Conservation (phyloP, 169 alveolate species). For the Plasmodium falciparum region DNA sequence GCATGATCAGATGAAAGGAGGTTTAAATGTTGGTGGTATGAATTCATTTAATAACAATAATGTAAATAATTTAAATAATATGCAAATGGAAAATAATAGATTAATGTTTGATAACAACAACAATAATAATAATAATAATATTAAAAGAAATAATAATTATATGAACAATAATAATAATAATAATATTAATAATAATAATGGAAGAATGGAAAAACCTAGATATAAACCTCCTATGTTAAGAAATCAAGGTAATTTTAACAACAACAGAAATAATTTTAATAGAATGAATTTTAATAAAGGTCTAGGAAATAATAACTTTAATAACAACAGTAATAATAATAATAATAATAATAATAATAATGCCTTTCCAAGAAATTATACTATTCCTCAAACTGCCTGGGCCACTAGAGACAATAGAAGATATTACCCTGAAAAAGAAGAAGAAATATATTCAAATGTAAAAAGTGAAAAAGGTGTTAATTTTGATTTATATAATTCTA, state of each 20-base stretch:
- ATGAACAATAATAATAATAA: background rate
- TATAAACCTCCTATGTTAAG: conserved; percentile 71
- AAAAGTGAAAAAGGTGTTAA: conserved; percentile 90
- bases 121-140: background rate
- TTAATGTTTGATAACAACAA: conserved; percentile 7
- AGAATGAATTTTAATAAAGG: conserved; percentile 62
- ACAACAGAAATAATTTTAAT: conserved; percentile 34
- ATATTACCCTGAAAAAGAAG: conserved; percentile 86
- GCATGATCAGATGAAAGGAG: conserved; percentile 61
- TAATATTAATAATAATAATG: background rate
- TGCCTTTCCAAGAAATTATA: conserved; percentile 26
- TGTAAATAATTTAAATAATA: conserved; percentile 13
- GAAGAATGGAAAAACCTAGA: conserved; percentile 39
- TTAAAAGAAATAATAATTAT: background rate
- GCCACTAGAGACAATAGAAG: conserved; percentile 88
- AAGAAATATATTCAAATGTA: conserved; percentile 84
- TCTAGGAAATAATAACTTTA: conserved; percentile 40
- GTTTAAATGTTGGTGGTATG: background rate
- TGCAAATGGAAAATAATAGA: too few species aligned
- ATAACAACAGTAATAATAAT: background rate
- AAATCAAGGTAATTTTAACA: conserved; percentile 13
- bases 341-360: conserved; percentile 9
- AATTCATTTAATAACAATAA: background rate
- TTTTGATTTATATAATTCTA: conserved; percentile 89
- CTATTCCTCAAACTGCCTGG: conserved; percentile 82